Base-by-base conservation (phyloP, 2,329 filamentous ascomycete species). In the Aspergillus thermomutatus region DNA sequence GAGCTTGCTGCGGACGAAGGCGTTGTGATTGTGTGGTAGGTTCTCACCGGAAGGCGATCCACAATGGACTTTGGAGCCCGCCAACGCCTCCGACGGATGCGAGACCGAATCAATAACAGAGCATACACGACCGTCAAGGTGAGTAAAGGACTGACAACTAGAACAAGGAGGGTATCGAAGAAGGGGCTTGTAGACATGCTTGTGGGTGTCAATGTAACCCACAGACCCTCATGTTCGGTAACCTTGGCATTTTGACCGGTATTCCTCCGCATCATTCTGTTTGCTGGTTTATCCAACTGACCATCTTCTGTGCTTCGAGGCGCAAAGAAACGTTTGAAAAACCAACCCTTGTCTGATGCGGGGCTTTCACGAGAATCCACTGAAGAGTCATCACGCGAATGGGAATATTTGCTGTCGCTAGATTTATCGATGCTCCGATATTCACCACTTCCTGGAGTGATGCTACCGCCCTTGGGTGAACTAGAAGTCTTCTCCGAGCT, bases 61-160 rank as follows among this genome's bases (percentile, higher is more conserved):
- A 99, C 92, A 0, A 99, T 87, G 0, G 91, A 96, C 75, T 99
- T 99, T 4, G 94, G 94, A n/a, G 94, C 94, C 66, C 94, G 86
- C 93, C 94, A 99, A 65, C 93, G 85, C 61, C 93, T 85, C 58
- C 93, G 85, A 51, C 93, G 87, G 64, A 97, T 95, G 58, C 92
- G 88, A 49, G 92, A 92, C 54, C 94, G 88, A 40, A 97, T 80
- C 43, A 97, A 83, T 4, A 97, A 82, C 10, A 97, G 82, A 11
- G 91, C 89, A 69, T 97, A 97, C 1, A 99, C 93, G 4, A 97
- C 87, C 3, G 91, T 95, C 66, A 99, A 77, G 0, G 94, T 97
- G 52, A 97, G 87, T 14, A 99, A 77, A 7, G 94, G 94, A 68
- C 92, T 97, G 53, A 97, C 87, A 31, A 99, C 92, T n/a, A 99